These are phyloP conservation scores for Aspergillaceae sp. DNA, from an alignment of 2,329 filamentous ascomycete genomes.

Conservation along the genomic window DNA sequence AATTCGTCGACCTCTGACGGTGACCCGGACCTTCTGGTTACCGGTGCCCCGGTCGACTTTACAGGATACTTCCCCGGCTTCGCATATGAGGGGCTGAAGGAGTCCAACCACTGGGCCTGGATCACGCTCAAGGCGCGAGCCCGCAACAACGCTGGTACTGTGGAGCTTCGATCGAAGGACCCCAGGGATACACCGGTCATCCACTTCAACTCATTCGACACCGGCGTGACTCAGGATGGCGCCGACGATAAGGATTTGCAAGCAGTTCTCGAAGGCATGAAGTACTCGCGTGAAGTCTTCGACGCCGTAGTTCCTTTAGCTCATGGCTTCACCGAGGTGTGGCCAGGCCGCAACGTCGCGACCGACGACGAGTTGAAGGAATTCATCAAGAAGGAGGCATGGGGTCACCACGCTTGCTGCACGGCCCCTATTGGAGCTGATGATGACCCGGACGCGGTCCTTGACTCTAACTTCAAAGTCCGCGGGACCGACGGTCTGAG, in stretches of 20 bases:
- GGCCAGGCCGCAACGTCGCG: slow-evolving; percentile 35
- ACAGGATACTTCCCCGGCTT: slow-evolving; percentile 42
- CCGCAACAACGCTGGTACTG: slow-evolving; percentile 53
- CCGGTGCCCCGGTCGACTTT: slow-evolving; percentile 49
- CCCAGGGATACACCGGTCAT: slow-evolving; percentile 57
- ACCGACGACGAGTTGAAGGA: slow-evolving; percentile 40
- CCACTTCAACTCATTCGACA: slow-evolving; percentile 49
- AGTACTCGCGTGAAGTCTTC: slow-evolving; percentile 43
- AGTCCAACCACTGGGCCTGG: slow-evolving; percentile 39
- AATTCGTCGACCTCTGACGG: slow-evolving; percentile 32
- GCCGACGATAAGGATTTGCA: slow-evolving; percentile 44
- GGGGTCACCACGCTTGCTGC: slow-evolving; percentile 50
- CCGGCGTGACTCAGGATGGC: slow-evolving; percentile 27
- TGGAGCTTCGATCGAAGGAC: slow-evolving; percentile 51
- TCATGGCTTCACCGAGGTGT: slow-evolving; percentile 38
- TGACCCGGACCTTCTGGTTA: slow-evolving; percentile 47
- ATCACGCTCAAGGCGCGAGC: slow-evolving; percentile 51
- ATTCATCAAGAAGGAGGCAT: slow-evolving; percentile 43
- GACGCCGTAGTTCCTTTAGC: slow-evolving; percentile 34
- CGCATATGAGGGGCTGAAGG: slow-evolving; percentile 34
- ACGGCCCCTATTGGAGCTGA: slow-evolving; percentile 48
- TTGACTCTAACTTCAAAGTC: slow-evolving; percentile 50
- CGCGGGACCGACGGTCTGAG: slow-evolving; percentile 47
- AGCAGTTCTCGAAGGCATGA: slow-evolving; percentile 49
- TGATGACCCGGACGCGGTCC: slow-evolving; percentile 44